These are phyloP conservation scores for Dissophora ornata DNA, from an alignment of 192 early-diverging fungal species.

Conservation along the genomic window DNA sequence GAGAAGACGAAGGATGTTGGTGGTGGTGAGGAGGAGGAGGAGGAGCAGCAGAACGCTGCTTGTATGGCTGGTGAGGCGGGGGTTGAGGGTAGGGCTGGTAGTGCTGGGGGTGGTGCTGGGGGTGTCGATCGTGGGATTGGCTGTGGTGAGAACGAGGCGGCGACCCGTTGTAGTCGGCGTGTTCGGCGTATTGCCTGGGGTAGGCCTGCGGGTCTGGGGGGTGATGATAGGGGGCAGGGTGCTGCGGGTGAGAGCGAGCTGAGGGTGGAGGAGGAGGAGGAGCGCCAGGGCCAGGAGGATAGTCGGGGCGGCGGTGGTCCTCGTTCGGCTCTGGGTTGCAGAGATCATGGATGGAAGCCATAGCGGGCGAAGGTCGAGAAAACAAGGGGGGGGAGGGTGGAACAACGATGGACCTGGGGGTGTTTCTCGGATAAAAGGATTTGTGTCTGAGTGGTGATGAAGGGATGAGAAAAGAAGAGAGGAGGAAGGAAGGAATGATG, in stretches of 20 bases:
- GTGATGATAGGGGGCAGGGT: constrained; percentile 6
- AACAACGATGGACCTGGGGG: constrained; percentile 2
- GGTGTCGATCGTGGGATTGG: constrained; percentile 9
- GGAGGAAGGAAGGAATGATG: too few relatives aligned
- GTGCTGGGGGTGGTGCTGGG: constrained; percentile 12
- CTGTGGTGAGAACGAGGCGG: not conserved
- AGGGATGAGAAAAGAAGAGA: too few relatives aligned
- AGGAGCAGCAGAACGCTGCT: not conserved
- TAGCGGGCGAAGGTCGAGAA: constrained; percentile 1
- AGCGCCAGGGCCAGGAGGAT: not conserved
- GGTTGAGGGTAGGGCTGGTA: constrained; percentile 27
- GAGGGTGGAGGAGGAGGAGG: constrained; percentile 14
- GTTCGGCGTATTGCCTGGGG: too few relatives aligned
- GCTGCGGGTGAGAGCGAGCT: constrained; percentile 5
- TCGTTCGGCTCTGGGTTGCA: constrained; percentile 29
- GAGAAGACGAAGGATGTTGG: not conserved
- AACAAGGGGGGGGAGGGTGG: too few relatives aligned
- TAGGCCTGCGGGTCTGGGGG: constrained; percentile 19
- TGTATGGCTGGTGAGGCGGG: not conserved
- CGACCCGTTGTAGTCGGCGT: too few relatives aligned
- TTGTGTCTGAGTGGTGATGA: too few relatives aligned
- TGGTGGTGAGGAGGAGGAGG: constrained; percentile 1
- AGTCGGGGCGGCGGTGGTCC: not conserved
- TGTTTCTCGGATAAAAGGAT: not conserved
- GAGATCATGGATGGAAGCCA: constrained; percentile 51